A percentile compares a stretch with the other conserved stretches of the same genome.
Evolutionary conservation across 2,329 filamentous ascomycete species (phyloP).

Genomic region (Fusarium austroafricanum): DNA sequence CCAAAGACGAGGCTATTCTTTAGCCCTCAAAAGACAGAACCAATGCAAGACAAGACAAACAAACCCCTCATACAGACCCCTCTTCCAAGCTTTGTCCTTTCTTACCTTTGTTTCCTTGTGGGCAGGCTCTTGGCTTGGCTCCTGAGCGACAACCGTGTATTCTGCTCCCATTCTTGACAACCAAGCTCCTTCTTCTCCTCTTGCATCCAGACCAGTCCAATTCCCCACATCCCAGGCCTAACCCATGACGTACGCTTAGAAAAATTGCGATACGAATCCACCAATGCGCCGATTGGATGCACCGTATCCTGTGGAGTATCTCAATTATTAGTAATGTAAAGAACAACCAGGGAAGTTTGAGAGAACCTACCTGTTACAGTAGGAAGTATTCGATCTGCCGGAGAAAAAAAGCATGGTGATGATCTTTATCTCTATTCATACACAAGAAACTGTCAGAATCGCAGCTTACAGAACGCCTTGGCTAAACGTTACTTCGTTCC

Average conservation of each 20-base stretch:
- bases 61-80: conserved; percentile 21
- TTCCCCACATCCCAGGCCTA: conserved; percentile 29
- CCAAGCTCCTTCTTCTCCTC: conserved; percentile 7
- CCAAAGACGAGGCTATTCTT: neutral
- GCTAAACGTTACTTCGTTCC: conserved; percentile 20
- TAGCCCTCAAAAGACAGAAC: neutral
- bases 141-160: conserved; percentile 37
- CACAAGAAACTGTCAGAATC: conserved; percentile 4
- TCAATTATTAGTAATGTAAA: neutral
- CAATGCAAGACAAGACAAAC: neutral
- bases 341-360: neutral
- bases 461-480: conserved; percentile 22
- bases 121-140: no score
- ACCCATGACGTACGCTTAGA: conserved; percentile 32
- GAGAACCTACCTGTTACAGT: no score
- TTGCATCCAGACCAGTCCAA: conserved; percentile 27
- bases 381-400: neutral
- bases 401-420: neutral
- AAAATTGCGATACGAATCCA: conserved; percentile 21
- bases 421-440: conserved; percentile 24
- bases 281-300: conserved; percentile 31
- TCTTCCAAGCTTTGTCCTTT: neutral
- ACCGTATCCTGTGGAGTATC: neutral
- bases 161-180: no score
- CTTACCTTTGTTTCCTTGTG: no score